Conservation (phyloP, 371 early-diverging fungal species). For the Mucor piriformis region DNA sequence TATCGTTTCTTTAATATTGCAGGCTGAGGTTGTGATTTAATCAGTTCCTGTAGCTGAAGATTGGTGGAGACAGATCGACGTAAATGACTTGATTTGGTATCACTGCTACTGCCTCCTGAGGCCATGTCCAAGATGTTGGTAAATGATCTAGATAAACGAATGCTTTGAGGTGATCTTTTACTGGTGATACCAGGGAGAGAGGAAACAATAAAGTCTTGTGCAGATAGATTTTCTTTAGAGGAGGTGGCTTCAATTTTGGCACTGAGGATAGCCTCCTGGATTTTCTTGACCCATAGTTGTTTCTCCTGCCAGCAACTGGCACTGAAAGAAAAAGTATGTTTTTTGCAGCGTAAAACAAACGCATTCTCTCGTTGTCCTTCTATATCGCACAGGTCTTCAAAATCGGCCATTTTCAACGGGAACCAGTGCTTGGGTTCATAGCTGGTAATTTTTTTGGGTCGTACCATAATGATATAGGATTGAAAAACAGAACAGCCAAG, state of each 20-base stretch:
- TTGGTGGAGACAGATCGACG: constrained; percentile 19
- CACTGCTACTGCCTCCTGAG: too few relatives aligned
- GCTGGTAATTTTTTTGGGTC: constrained; percentile 52
- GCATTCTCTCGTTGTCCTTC: constrained; percentile 44
- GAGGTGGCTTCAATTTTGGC: constrained; percentile 15
- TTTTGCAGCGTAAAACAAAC: constrained; percentile 45
- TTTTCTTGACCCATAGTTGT: constrained; percentile 40
- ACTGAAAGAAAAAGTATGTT: constrained; percentile 48
- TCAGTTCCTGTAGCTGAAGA: constrained; percentile 14
- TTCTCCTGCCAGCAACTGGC: constrained; percentile 53
- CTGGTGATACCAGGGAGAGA: constrained; percentile 33
- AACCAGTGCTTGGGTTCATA: constrained; percentile 67
- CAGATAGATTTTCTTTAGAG: constrained; percentile 9
- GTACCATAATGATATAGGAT: constrained; percentile 54
- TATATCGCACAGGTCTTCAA: constrained; percentile 47
- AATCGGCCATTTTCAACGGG: constrained; percentile 51
- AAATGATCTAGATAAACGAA: constrained; percentile 33
- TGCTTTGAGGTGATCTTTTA: constrained; percentile 19
- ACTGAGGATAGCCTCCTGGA: constrained; percentile 34
- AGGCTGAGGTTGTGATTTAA: neutral
- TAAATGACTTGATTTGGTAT: neutral
- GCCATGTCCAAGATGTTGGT: constrained; percentile 26
- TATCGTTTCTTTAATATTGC: constrained; percentile 31
- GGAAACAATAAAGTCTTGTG: constrained; percentile 32
- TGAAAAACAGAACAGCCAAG: constrained; percentile 61